phyloP scores from a whole-genome alignment of 2,329 filamentous ascomycete species.

The Botrytis tulipae region DNA sequence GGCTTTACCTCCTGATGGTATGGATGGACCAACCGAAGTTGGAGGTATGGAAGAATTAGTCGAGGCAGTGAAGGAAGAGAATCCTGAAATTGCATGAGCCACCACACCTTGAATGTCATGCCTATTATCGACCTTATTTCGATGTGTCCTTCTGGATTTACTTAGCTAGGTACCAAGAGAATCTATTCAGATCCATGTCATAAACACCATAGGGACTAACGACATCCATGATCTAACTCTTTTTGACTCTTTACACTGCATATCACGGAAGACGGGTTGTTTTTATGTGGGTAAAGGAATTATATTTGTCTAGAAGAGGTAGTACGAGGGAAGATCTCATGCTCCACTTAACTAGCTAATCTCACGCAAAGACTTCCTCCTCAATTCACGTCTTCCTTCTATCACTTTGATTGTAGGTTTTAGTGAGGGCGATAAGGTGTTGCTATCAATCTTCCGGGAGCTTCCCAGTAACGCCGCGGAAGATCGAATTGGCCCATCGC shows the following conservation, averaged over 20 bases:
- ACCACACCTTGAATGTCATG: not conserved
- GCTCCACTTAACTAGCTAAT: not conserved
- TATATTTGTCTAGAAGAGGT: not conserved
- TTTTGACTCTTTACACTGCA: not conserved
- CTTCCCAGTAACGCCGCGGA: not conserved
- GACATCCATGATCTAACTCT: not conserved
- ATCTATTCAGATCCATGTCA: not conserved
- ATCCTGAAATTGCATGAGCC: conserved; percentile 37
- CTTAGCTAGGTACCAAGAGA: not conserved
- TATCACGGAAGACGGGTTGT: not conserved
- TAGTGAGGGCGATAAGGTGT: not conserved
- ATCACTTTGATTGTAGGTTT: not conserved
- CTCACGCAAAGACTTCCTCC: not conserved
- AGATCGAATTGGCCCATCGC: not conserved
- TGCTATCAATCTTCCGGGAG: not conserved
- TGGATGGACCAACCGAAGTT: conserved; percentile 64
- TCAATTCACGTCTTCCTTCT: not conserved
- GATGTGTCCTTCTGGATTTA: conserved; percentile 11
- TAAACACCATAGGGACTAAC: not conserved
- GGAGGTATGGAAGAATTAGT: conserved; percentile 60
- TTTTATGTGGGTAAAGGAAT: not conserved
- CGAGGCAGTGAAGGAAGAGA: conserved; percentile 44
- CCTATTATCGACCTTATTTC: not conserved
- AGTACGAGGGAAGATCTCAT: not conserved
- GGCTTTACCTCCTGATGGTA: conserved; percentile 70